These are phyloP conservation scores for Xylaria grammica DNA, from an alignment of 495 filamentous ascomycete species.

Conservation along the genomic window DNA sequence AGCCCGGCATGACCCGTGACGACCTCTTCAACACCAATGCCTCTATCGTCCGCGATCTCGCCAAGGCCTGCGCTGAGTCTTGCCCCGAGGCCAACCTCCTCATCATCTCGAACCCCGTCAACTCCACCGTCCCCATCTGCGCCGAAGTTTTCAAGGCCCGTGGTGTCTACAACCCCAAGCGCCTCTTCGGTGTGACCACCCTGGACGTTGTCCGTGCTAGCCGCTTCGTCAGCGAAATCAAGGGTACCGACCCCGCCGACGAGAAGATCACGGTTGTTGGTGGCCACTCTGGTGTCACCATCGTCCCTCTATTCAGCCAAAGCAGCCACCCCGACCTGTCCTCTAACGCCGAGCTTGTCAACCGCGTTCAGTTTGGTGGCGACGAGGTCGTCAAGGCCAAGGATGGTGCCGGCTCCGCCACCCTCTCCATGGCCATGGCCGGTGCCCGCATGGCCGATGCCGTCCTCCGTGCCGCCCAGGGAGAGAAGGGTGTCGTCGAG, in stretches of 20 bases:
- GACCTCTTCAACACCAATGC: conserved; percentile 99
- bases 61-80: conserved; percentile 90
- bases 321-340: conserved; percentile 82
- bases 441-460: conserved; percentile 97
- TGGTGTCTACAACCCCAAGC: conserved; percentile 97
- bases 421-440: conserved; percentile 98
- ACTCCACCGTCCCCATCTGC: conserved; percentile 97
- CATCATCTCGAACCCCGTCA: conserved; percentile 98
- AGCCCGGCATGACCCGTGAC: conserved; percentile 99
- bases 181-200: conserved; percentile 98
- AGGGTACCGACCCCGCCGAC: conserved; percentile 83
- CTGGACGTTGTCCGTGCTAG: conserved; percentile 97
- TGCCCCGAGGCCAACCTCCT: conserved; percentile 93
- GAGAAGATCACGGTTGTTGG: conserved; percentile 96
- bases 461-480: conserved; percentile 88
- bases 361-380: conserved; percentile 98
- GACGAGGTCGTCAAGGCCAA: conserved; percentile 99
- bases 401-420: conserved; percentile 96
- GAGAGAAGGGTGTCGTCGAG: conserved; percentile 94
- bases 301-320: conserved; percentile 96
- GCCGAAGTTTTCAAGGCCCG: conserved; percentile 94
- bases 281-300: conserved; percentile 97
- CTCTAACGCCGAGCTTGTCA: conserved; percentile 77
- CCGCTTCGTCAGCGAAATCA: conserved; percentile 93
- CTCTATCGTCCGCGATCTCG: conserved; percentile 97